Evolutionary conservation across 2,329 filamentous ascomycete genomes (phyloP).

Genomic region (Lachnellula subtilissima): DNA sequence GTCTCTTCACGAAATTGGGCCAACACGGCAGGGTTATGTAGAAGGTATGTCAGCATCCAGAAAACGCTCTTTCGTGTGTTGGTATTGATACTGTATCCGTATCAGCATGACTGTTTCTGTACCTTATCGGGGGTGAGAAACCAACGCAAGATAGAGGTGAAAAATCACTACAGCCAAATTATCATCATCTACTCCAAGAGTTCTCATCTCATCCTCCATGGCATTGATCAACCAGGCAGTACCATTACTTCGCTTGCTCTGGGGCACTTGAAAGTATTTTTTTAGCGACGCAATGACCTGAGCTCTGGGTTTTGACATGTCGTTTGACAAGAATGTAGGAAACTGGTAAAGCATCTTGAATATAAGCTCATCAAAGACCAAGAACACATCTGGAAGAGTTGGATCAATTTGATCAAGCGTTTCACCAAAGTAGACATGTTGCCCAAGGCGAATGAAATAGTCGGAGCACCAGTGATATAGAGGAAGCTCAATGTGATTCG

Average conservation of each 20-base stretch:
- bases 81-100: conserved; percentile 1
- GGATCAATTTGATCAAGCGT: background rate
- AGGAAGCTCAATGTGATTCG: background rate
- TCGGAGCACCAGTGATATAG: background rate
- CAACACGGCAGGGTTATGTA: background rate
- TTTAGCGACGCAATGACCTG: background rate
- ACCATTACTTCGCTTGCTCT: background rate
- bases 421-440: background rate
- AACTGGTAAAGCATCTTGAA: background rate
- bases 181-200: background rate
- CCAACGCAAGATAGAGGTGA: background rate
- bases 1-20: background rate
- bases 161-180: background rate
- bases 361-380: background rate
- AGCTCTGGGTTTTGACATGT: background rate
- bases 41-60: conserved; percentile 3
- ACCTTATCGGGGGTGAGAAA: background rate
- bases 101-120: background rate
- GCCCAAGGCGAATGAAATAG: background rate
- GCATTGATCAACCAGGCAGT: background rate
- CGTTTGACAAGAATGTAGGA: background rate
- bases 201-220: background rate
- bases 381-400: background rate
- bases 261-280: background rate
- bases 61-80: conserved; percentile 2